Evolutionary conservation across 2,329 filamentous ascomycete species (phyloP).

Genomic region (Fusarium sp.): DNA sequence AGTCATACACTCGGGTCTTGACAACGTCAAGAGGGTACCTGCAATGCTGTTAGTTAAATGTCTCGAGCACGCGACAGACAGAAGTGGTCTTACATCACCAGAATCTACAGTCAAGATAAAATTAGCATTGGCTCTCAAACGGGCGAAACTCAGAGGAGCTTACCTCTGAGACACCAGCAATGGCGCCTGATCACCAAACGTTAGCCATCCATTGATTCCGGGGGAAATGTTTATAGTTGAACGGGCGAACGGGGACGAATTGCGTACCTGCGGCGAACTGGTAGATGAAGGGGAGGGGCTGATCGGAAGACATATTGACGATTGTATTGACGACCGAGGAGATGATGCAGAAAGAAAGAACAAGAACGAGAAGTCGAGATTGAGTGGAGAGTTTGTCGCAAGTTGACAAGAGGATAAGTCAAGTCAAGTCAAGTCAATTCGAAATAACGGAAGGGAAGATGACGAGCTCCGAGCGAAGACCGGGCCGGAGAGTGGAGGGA

Average conservation of each 20-base stretch:
- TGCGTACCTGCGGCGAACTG: conserved; percentile 89
- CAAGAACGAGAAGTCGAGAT: conserved; percentile 14
- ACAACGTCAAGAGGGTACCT: conserved; percentile 99
- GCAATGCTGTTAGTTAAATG: conserved; percentile 37
- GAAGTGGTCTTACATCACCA: conserved; percentile 76
- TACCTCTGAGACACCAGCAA: conserved; percentile 98
- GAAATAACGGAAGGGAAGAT: conserved; percentile 31
- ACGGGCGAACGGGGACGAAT: conserved; percentile 34
- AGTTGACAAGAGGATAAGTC: conserved; percentile 11
- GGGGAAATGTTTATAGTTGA: background rate
- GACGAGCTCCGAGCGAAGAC: conserved; percentile 46
- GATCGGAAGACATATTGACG: conserved; percentile 56
- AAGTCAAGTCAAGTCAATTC: background rate
- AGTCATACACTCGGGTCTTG: conserved; percentile 91
- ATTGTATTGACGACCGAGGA: conserved; percentile 12
- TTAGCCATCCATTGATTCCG: conserved; percentile 40
- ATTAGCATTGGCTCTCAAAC: conserved; percentile 41
- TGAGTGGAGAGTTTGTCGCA: conserved; percentile 28
- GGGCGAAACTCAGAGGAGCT: conserved; percentile 47
- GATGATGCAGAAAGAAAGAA: conserved; percentile 2
- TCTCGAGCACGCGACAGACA: conserved; percentile 41
- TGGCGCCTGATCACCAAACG: conserved; percentile 71
- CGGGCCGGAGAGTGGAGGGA: conserved; percentile 44
- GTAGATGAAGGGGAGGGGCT: conserved; percentile 91
- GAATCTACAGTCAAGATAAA: conserved; percentile 68